These are phyloP conservation scores for Phlebiopsis gigantea DNA, from an alignment of 768 basidiomycete genomes.

Conservation along the genomic window DNA sequence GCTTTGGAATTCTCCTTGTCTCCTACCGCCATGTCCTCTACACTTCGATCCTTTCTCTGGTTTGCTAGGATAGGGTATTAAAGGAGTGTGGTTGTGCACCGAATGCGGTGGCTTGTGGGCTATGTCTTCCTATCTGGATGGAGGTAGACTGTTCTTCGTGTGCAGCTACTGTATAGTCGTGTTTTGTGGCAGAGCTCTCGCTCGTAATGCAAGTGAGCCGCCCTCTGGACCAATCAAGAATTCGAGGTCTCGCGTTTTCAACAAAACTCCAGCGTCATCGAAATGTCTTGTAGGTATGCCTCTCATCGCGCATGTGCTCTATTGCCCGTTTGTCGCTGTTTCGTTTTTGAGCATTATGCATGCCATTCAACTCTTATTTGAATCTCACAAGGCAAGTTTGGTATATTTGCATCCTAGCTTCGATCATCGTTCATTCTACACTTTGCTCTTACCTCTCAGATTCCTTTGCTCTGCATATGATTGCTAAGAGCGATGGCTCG, in stretches of 20 bases:
- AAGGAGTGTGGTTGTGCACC: background rate
- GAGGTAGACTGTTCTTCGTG: background rate
- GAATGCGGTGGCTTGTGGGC: background rate
- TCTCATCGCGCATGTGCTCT: background rate
- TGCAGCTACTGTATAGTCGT: slow-evolving; percentile 1
- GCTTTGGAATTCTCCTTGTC: background rate
- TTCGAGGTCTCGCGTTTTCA: background rate
- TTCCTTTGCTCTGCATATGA: too few species aligned
- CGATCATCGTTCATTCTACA: slow-evolving; percentile 1
- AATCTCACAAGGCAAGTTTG: background rate
- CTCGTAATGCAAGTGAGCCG: background rate
- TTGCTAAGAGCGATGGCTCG: too few species aligned
- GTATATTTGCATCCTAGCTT: background rate
- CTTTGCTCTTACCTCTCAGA: background rate
- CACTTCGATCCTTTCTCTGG: background rate
- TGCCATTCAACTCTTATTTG: background rate
- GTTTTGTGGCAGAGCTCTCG: background rate
- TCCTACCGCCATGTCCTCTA: background rate
- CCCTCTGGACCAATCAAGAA: background rate
- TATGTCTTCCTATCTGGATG: too few species aligned
- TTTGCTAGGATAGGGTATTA: background rate
- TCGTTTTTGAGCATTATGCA: background rate
- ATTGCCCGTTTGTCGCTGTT: background rate
- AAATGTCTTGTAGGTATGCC: background rate
- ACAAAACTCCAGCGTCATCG: background rate